These are phyloP conservation scores for Cordia subcordata DNA, from an alignment of 257 asterid species.

Conservation along the genomic window DNA sequence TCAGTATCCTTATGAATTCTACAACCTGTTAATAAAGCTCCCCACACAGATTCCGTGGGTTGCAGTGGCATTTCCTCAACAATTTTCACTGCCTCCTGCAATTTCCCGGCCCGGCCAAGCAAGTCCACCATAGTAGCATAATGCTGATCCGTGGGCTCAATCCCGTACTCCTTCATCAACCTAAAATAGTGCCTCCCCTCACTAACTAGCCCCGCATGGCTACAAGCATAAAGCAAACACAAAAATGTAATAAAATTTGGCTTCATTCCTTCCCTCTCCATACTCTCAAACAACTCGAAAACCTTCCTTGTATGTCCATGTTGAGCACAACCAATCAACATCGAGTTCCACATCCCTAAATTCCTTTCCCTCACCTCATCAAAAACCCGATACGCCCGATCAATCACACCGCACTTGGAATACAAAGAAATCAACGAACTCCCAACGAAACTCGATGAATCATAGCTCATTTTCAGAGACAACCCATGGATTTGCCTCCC, in stretches of 20 bases:
- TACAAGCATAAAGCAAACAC: conserved; percentile 66
- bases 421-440: conserved; percentile 71
- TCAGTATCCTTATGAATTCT: conserved; percentile 57
- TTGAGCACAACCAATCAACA: conserved; percentile 78
- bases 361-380: conserved; percentile 48
- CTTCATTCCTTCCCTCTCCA: conserved; percentile 40
- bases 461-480: conserved; percentile 58
- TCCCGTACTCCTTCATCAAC: conserved; percentile 53
- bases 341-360: conserved; percentile 76
- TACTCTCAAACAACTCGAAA: conserved; percentile 51
- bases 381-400: conserved; percentile 59
- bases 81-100: conserved; percentile 60
- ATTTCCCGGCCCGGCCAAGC: conserved; percentile 77
- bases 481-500: conserved; percentile 78
- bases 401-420: conserved; percentile 75
- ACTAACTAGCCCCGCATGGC: conserved; percentile 66
- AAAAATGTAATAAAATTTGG: conserved; percentile 77
- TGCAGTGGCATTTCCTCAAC: conserved; percentile 72
- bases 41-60: conserved; percentile 81
- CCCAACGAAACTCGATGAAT: conserved; percentile 56
- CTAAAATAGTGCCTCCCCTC: conserved; percentile 61
- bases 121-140: conserved; percentile 86
- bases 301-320: conserved; percentile 54
- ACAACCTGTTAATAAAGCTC: conserved; percentile 85
- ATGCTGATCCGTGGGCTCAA: conserved; percentile 74